phyloP scores from a whole-genome alignment of 2,329 filamentous ascomycete genomes.

The Neoarthrinium moseri region DNA sequence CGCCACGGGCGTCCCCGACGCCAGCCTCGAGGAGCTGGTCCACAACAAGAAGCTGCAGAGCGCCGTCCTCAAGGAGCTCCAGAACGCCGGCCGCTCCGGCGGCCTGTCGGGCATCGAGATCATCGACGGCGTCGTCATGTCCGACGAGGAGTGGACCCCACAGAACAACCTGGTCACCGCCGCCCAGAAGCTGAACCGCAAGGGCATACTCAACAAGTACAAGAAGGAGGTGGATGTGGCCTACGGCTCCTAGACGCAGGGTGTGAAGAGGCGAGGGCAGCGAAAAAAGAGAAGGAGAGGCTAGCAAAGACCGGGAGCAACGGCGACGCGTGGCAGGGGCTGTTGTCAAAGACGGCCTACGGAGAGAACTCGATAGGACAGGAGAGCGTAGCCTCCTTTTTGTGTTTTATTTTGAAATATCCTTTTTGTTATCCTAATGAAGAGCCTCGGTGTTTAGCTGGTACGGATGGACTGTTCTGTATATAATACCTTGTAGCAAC shows the following conservation, averaged over 20 bases:
- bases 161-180: slow-evolving; percentile 68
- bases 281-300: too few species aligned
- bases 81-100: slow-evolving; percentile 58
- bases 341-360: too few species aligned
- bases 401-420: too few species aligned
- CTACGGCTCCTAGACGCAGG: slow-evolving; percentile 41
- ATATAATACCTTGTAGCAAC: too few species aligned
- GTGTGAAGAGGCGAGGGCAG: too few species aligned
- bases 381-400: too few species aligned
- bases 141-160: slow-evolving; percentile 74
- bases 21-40: slow-evolving; percentile 63
- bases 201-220: slow-evolving; percentile 62
- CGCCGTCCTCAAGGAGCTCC: slow-evolving; percentile 64
- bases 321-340: too few species aligned
- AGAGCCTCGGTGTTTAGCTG: too few species aligned
- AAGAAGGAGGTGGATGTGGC: slow-evolving; percentile 60
- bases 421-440: too few species aligned
- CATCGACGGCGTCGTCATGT: slow-evolving; percentile 68
- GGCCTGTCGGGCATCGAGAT: slow-evolving; percentile 68
- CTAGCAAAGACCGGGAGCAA: too few species aligned
- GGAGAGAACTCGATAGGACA: too few species aligned
- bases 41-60: slow-evolving; percentile 64
- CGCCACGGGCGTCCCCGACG: slow-evolving; percentile 49
- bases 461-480: too few species aligned
- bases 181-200: slow-evolving; percentile 72